Base-by-base conservation (phyloP, 371 early-diverging fungal species). In the Circinella minor region DNA sequence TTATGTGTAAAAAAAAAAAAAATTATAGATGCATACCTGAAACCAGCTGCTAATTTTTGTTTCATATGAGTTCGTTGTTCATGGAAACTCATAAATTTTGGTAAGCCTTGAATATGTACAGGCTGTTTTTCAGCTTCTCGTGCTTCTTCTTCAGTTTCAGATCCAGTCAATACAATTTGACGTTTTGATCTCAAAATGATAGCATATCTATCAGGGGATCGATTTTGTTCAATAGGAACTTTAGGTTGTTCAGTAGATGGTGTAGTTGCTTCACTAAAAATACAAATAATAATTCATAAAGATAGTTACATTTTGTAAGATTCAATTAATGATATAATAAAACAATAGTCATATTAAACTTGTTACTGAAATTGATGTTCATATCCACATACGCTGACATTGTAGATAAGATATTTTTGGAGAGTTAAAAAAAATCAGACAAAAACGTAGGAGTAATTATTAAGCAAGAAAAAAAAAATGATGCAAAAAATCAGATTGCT, bases 1-100 rank as follows among this genome's bases (percentile, higher is more conserved):
- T 43, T 43, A 9, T 43, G 43, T 43, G 9, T 11, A 43, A 43
- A n/a, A n/a, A n/a, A n/a, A n/a, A n/a, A n/a, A n/a, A n/a, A n/a
- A n/a, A n/a, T n/a, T n/a, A n/a, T 43, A 43, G 1, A 43, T 11
- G 6, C 43, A 43, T 34, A 57, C 57, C 57, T 81, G 76, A 87
- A 88, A 3, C 87, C 89, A 34, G 87, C 87, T 6, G 88, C 86
- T 20, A 89, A 69, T 37, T 81, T 77, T 66, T 87, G 87, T 71
- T 88, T 88, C 81, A 83, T 82, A 72, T 84, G 86, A n/a, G 76
- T 70, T 10, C 89, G 80, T 71, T 88, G 82, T n/a, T 77, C 76
- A 68, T 81, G 79, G 17, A 87, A 71, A 51, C 71, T 75, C 48
- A 51, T 61, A 48, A 66, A 73, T 9, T 61, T 68, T 5, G 86